These are phyloP conservation scores for Hanseniaspora gamundiae DNA, from an alignment of 1,139 yeast species.

Conservation along the genomic window DNA sequence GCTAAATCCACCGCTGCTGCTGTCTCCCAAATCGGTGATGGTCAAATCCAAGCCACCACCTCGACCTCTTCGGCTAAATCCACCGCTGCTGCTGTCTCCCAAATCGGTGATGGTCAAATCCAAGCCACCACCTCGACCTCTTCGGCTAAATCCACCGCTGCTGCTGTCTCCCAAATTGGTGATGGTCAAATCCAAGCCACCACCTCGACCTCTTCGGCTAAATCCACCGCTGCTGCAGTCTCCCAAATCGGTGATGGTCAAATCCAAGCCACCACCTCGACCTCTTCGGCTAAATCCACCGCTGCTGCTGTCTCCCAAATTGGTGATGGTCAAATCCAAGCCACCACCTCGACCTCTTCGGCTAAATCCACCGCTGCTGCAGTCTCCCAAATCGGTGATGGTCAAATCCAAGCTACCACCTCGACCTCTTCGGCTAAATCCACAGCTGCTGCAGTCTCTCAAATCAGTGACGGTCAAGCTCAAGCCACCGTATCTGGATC, in stretches of 20 bases:
- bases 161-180: constrained; percentile 29
- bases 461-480: constrained; percentile 36
- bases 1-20: constrained; percentile 24
- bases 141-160: constrained; percentile 28
- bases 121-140: constrained; percentile 12
- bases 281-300: constrained; percentile 27
- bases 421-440: constrained; percentile 26
- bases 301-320: constrained; percentile 31
- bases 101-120: constrained; percentile 9
- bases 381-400: constrained; percentile 26
- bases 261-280: constrained; percentile 27
- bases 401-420: constrained; percentile 35
- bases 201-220: constrained; percentile 33
- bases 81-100: constrained; percentile 8
- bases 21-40: constrained; percentile 29
- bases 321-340: constrained; percentile 37
- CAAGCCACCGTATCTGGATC: constrained; percentile 22
- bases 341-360: constrained; percentile 28
- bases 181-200: constrained; percentile 45
- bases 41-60: constrained; percentile 32
- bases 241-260: constrained; percentile 14
- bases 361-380: constrained; percentile 25
- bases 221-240: constrained; percentile 21
- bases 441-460: constrained; percentile 26
- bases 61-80: constrained; percentile 21